Conservation (phyloP, 441 rosid genomes). For the Sinapis alba region DNA sequence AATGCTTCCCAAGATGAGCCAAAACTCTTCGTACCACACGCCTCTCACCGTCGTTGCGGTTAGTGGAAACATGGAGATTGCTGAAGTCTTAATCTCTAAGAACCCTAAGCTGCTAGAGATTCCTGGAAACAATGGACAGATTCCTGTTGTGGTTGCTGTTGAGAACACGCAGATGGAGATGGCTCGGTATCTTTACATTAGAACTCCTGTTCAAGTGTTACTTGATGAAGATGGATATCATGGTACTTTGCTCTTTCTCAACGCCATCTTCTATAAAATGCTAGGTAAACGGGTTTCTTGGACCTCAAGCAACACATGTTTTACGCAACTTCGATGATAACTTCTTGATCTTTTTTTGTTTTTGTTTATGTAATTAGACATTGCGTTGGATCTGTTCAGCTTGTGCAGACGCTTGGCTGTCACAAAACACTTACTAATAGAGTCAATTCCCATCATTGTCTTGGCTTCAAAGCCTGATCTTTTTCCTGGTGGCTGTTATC, state of each 20-base stretch:
- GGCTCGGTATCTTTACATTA: constrained; percentile 48
- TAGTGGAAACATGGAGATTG: constrained; percentile 51
- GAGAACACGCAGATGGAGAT: constrained; percentile 43
- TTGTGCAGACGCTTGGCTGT: constrained; percentile 37
- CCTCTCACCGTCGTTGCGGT: constrained; percentile 49
- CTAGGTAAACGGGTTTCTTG: constrained; percentile 33
- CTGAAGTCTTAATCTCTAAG: constrained; percentile 43
- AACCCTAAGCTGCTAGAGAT: constrained; percentile 40
- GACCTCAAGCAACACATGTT: not conserved
- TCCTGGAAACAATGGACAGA: constrained; percentile 31
- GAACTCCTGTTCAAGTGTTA: constrained; percentile 45
- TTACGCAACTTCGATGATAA: not conserved
- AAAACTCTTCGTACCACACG: constrained; percentile 40
- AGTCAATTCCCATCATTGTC: constrained; percentile 42
- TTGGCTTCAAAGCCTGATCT: constrained; percentile 44
- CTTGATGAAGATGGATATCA: constrained; percentile 39
- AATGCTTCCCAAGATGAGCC: constrained; percentile 40
- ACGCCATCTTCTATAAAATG: constrained; percentile 40
- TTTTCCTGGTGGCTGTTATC: constrained; percentile 34
- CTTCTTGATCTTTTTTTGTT: not conserved
- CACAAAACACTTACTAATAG: constrained; percentile 37
- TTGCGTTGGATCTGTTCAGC: constrained; percentile 39
- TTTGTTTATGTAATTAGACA: constrained; percentile 13
- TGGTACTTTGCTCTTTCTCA: constrained; percentile 38
- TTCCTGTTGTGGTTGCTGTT: constrained; percentile 53